These are phyloP conservation scores for Acacia crassicarpa DNA, from an alignment of 306 rosid species.

Conservation along the genomic window DNA sequence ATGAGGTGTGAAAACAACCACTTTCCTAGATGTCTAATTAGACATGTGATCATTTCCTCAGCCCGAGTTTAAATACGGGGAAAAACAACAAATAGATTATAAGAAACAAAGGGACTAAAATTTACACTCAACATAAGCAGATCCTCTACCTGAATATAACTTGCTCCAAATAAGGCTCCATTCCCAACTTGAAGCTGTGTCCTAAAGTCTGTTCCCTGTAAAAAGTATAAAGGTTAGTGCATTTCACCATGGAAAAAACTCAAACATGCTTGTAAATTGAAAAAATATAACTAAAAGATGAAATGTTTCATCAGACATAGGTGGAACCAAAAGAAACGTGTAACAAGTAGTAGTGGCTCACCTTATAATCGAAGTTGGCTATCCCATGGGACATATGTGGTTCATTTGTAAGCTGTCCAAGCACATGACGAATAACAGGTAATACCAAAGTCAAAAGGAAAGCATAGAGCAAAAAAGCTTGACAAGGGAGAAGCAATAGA, in stretches of 20 bases:
- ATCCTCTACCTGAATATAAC: conserved; percentile 82
- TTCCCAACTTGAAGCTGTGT: conserved; percentile 92
- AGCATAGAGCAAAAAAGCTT: neutral
- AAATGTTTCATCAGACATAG: neutral
- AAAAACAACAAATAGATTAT: neutral
- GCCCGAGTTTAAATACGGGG: neutral
- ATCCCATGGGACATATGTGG: conserved; percentile 99
- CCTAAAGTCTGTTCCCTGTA: conserved; percentile 87
- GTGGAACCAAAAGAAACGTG: conserved; percentile 2
- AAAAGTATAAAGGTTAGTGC: conserved; percentile 8
- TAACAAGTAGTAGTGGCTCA: conserved; percentile 24
- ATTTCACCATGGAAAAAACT: neutral
- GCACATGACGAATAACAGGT: neutral
- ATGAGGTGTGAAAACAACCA: neutral
- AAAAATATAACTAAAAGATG: neutral
- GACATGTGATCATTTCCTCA: neutral
- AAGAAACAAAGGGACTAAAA: conserved; percentile 1
- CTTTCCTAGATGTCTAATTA: neutral
- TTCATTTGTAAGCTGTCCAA: conserved; percentile 79
- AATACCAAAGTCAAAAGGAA: neutral
- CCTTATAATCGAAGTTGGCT: conserved; percentile 93
- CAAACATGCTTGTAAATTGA: neutral
- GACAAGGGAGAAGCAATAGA: neutral
- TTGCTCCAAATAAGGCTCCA: conserved; percentile 93
- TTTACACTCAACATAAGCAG: conserved; percentile 11